Base-by-base conservation (phyloP, 345 rosid species). In the Syzygium oleosum region DNA sequence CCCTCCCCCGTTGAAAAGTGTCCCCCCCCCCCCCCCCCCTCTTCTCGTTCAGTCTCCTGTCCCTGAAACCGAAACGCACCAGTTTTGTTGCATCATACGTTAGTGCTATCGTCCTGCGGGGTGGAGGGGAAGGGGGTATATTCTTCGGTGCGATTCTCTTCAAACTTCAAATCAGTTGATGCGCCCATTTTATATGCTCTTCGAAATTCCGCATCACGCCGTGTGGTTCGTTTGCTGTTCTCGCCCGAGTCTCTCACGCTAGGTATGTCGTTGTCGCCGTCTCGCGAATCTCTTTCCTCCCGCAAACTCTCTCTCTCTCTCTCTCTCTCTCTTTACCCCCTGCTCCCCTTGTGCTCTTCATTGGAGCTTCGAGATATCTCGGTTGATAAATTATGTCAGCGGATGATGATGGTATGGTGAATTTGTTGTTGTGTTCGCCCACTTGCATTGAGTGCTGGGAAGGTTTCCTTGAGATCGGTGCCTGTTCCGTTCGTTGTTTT, bases 111-210 rank as follows among this genome's bases (percentile, higher is more conserved):
- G 58, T 12, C 46, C 46, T 27, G 49, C 46, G 5, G 49, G 52
- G 52, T n/a, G 77, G 87, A 77, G 12, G 87, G 15, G 46, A 43
- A 5, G 46, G 79, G 56, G 93, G 96, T 86, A 94, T 95, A 94
- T 94, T 95, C 96, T 78, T 63, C 27, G 89, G 87, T 90, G 89
- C 87, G 90, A 91, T 89, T 87, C 94, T 86, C 83, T 88, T 49
- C 41, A 53, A 54, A 56, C 43, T 41, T 6, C 43, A 25, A 25
- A 85, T 65, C 21, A 23, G 34, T 65, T 29, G 56, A 25, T 52
- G 19, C 29, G 27, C n/a, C 17, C 54, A 53, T 77, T 77, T 61
- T 88, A 15, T 84, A 5, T 53, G 6, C 83, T 52, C 84, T 51
- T 63, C 58, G 12, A 52, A 23, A 49, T 23, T 79, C 51, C 38